Conservation (phyloP, 2,329 filamentous ascomycete genomes). For the Xylariaceae sp. region DNA sequence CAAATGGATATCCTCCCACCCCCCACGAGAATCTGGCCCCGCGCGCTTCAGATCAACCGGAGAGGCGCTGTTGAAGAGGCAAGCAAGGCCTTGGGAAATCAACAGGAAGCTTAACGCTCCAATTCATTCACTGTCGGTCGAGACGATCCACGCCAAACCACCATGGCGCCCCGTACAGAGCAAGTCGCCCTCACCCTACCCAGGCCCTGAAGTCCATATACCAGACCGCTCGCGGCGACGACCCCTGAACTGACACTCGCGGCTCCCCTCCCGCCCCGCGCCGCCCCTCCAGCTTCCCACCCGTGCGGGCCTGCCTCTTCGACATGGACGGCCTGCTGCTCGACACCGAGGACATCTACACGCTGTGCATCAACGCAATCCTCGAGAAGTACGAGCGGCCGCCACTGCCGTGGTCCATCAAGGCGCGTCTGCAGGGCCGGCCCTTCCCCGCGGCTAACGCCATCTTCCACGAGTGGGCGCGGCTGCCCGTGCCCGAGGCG, state of each 20-base stretch:
- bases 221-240: not conserved
- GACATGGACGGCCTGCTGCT: conserved; percentile 98
- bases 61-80: too few relatives aligned
- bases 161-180: conserved; percentile 41
- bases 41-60: too few relatives aligned
- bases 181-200: conserved; percentile 20
- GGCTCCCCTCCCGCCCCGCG: conserved; percentile 2
- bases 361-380: conserved; percentile 71
- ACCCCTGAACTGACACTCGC: conserved; percentile 7
- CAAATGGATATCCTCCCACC: too few relatives aligned
- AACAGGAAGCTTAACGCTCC: too few relatives aligned
- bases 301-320: conserved; percentile 86
- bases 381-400: conserved; percentile 68
- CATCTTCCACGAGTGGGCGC: conserved; percentile 68
- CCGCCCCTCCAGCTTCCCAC: conserved; percentile 53
- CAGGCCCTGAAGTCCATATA: not conserved
- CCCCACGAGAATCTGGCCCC: too few relatives aligned
- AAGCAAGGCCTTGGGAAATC: too few relatives aligned
- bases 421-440: conserved; percentile 69
- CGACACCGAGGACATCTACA: conserved; percentile 88
- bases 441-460: conserved; percentile 45
- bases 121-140: too few relatives aligned
- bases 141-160: too few relatives aligned
- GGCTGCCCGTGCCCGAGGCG: conserved; percentile 67
- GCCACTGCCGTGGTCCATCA: conserved; percentile 82